phyloP scores from a whole-genome alignment of 2,329 filamentous ascomycete genomes.

The Venturia asperata region DNA sequence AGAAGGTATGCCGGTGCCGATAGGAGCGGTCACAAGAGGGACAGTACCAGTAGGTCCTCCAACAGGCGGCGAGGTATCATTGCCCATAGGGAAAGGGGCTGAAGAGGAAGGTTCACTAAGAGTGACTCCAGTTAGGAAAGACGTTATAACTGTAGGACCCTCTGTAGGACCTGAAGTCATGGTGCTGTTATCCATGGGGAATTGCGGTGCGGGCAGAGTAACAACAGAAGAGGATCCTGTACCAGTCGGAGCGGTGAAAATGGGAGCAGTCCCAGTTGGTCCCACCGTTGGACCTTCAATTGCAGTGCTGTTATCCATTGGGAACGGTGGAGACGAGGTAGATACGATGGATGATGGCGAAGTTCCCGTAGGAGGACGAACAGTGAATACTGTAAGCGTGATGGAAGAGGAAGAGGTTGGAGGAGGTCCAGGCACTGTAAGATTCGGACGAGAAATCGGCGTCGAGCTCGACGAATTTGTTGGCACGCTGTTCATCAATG shows the following conservation, averaged over 20 bases:
- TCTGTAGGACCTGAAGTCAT: neutral
- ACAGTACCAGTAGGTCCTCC: neutral
- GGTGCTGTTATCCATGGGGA: conserved; percentile 1
- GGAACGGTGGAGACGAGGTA: neutral
- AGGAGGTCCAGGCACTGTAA: neutral
- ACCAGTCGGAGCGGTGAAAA: neutral
- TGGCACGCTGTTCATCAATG: neutral
- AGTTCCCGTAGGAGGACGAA: neutral
- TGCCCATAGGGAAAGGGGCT: neutral
- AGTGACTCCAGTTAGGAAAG: neutral
- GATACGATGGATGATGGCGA: neutral
- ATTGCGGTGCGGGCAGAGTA: neutral
- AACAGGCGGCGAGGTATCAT: neutral
- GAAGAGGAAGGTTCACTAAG: neutral
- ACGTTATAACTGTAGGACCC: neutral
- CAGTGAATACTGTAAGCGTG: neutral
- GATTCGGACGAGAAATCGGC: neutral
- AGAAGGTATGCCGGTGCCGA: neutral
- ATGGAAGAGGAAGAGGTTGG: conserved; percentile 1
- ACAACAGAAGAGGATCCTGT: neutral
- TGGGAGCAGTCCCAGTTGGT: neutral
- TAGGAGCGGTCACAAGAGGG: neutral
- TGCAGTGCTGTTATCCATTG: conserved; percentile 1
- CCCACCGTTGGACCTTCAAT: neutral
- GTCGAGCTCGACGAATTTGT: neutral